These are phyloP conservation scores for Suhomyces kilbournensis DNA, from an alignment of 805 yeast species.

Conservation along the genomic window DNA sequence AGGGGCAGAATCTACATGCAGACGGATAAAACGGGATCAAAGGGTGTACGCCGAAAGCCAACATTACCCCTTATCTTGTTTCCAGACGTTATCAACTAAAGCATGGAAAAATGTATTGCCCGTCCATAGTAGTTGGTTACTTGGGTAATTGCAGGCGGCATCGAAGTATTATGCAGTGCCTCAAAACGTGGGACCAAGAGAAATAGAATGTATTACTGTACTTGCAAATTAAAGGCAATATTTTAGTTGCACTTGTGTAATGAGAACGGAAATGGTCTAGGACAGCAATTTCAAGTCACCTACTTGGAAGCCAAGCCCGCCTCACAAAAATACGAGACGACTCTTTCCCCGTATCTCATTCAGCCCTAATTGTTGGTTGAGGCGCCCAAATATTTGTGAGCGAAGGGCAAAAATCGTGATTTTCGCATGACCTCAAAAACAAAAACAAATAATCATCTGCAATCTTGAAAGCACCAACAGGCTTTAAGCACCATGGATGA, in stretches of 20 bases:
- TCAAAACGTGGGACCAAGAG: background rate
- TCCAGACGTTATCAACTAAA: background rate
- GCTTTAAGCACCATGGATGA: conserved; percentile 15
- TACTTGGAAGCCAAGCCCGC: background rate
- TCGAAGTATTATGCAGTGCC: background rate
- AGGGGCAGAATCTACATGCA: background rate
- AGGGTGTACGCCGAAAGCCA: background rate
- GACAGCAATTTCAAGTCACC: background rate
- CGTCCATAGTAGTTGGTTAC: background rate
- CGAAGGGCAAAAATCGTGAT: background rate
- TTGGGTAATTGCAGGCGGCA: background rate
- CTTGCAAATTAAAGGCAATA: background rate
- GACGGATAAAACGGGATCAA: background rate
- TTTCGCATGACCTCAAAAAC: background rate
- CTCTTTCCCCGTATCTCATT: background rate
- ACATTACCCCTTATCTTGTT: background rate
- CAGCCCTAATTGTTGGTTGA: background rate
- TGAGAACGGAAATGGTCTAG: background rate
- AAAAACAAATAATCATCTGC: conserved; percentile 7
- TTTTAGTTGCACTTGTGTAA: background rate
- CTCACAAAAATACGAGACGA: background rate
- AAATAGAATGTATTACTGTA: background rate
- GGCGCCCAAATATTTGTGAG: background rate
- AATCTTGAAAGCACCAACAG: background rate
- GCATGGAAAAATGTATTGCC: background rate